phyloP scores from a whole-genome alignment of 1,284 basidiomycete genomes.

The Boletus hoseneyae region DNA sequence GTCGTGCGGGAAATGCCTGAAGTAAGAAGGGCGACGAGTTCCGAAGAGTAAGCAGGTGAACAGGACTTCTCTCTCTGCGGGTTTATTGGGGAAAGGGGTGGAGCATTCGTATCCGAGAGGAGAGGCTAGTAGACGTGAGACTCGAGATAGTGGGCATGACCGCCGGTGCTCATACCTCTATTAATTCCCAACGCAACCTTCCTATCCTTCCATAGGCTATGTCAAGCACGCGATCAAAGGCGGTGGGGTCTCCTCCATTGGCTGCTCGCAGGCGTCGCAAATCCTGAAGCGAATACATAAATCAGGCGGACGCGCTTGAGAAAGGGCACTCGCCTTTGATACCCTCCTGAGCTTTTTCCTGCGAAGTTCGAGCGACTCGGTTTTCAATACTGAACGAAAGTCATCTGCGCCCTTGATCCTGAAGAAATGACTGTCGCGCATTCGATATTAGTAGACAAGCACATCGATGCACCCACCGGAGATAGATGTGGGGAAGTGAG shows the following conservation, averaged over 20 bases:
- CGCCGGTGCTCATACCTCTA: constrained; percentile 44
- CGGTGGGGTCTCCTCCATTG: constrained; percentile 48
- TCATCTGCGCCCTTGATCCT: constrained; percentile 59
- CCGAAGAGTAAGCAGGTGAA: constrained; percentile 61
- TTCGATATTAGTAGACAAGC: constrained; percentile 7
- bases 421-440: constrained; percentile 55
- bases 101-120: constrained; percentile 42
- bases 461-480: constrained; percentile 19
- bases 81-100: constrained; percentile 34
- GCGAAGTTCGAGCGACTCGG: constrained; percentile 31
- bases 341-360: constrained; percentile 48
- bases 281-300: constrained; percentile 42
- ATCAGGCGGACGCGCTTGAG: background rate
- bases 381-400: constrained; percentile 40
- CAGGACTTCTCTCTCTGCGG: constrained; percentile 49
- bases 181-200: constrained; percentile 61
- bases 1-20: constrained; percentile 47
- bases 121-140: constrained; percentile 44
- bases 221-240: constrained; percentile 62
- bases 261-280: constrained; percentile 54
- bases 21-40: constrained; percentile 58
- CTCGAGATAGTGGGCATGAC: constrained; percentile 2
- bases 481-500: constrained; percentile 28
- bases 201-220: constrained; percentile 79
- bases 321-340: constrained; percentile 40